Evolutionary conservation across 192 early-diverging fungal genomes (phyloP), one percentile per base, ranked within the genome.

Genomic region (Rhizophlyctis rosea): DNA sequence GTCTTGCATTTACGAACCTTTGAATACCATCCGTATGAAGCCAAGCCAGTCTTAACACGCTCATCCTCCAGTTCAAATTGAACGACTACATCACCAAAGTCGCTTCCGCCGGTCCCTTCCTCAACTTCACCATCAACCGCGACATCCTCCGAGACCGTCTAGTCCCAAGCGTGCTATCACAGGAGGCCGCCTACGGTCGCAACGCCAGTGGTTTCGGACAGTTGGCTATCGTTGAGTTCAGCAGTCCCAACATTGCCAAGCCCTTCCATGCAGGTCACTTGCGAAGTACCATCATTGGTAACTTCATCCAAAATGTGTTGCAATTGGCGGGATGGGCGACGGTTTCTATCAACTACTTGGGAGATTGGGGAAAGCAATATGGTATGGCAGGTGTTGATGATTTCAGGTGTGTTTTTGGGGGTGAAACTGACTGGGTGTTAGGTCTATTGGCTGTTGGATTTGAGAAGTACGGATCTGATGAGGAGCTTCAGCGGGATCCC

Each of bases 311-410:
- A 66, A 90, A 94, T 53, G 81, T 89, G 23, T 81, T 92, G 71
- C 72, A 85, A 50, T 91, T 89, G 33, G 87, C 90, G 59, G 97
- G 95, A 9, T 93, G 88, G 79, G 86, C 91, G n/a, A 87, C 87
- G n/a, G 77, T 94, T 50, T 78, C 85, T 36, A 91, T 97, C 80
- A 99, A 99, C 83, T 96, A 99, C 74, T 78, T 99, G 32, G 97
- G 97, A 58, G 96, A 99, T 73, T 99, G 97, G 97, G 97, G 97
- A 60, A 99, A 96, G 76, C 96, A 98, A 79, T 99, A 93, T 70
- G 97, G 91, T 83, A 77, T 68, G 75, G 57, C 56, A 48, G 62
- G 55, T 18, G 60, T 60, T 14, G 48, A 61, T 36, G 57, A 21
- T 29, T n/a, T n/a, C 65, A 50, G 48, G 7, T 44, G 39, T 44